Base-by-base conservation (phyloP, 148 eudicot species). In the Agrostemma githago region DNA sequence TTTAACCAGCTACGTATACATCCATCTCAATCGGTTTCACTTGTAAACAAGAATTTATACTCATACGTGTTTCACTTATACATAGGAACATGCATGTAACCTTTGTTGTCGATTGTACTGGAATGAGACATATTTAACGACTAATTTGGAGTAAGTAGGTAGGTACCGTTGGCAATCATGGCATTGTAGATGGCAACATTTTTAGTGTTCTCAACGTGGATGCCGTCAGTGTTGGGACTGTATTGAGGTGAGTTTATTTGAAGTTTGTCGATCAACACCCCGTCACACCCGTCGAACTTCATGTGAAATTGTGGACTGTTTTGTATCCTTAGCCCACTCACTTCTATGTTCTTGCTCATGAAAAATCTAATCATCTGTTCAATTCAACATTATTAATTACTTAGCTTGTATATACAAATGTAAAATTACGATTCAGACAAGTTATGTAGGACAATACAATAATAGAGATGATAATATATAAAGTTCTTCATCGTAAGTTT, bases 191-290 rank as follows among this genome's bases (percentile, higher is more conserved):
- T 92, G 62, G 86, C 90, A 34, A 95, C 97, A 74, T 80, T 65
- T 53, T 76, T 87, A 0, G 99, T 90, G 83, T 90, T 72, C 79
- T 83, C 85, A 14, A 95, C 78, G 76, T 95, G 99, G 58, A 95
- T 95, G 19, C 99, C 99, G 72, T 95, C 99, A 8, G 99, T 95
- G 70, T 95, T 95, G 72, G 99, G 99, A 80, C 99, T 95, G 54
- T 76, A 81, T 68, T 88, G 85, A 0, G 99, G 99, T 0, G 99
- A 88, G 61, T 90, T 84, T 17, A 95, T 95, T 46, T 94, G 91
- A 48, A 95, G 60, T 79, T 82, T 90, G 60, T 95, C 89, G 44
- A 95, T 92, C 42, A 69, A 66, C 1, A 95, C 99, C n/a, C 97
- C 99, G 70, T 90, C 82, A 64, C 99, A 95, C 4, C 94, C 97